Evolutionary conservation across 768 basidiomycete genomes (phyloP), one percentile per base, ranked within the genome.

Genomic region (Auricularia sp.): DNA sequence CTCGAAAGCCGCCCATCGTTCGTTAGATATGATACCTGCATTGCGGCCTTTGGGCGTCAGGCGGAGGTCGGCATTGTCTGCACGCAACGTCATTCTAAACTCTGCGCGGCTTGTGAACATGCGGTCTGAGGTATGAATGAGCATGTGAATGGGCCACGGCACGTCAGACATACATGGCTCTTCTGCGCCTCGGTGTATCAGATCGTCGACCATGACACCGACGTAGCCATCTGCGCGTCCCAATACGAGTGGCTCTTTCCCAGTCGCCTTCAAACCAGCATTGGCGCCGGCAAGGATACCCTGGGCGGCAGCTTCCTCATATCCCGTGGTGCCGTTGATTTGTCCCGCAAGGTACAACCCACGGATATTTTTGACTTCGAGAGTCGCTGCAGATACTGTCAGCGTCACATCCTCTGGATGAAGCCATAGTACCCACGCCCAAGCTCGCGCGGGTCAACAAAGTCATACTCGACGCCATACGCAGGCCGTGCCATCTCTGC

Each of bases 71-170:
- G 94, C 94, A 68, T 96, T 96, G 74, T 96, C 94, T 62, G 89
- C 87, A 62, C 94, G 81, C 54, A 95, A 82, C 0, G 87, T 87
- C 85, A 96, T 87, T 29, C 94, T 85, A 72, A 93, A 96, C 70
- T 96, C 94, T 16, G 90, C 92, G 44, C 94, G 82, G 16, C 90
- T 89, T 0, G 94, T 95, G 74, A 96, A 95, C 91, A 95, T 94
- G 34, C 93, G 89, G 69, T 95, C 92, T 94, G 70, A 54, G 51
- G 3, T 36, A 6, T 16, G 24, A 58, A 24, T 11, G 10, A 42
- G 33, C 67, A 47, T 5, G 51, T 62, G 24, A 6, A 37, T 14
- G 13, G 33, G 51, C 18, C 65, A 54, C 29, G 54, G 37, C 51
- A 24, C 14, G 10, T 6, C 16, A 33, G 24, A 77, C 86, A 44